A percentile compares a stretch with the other conserved stretches of the same genome.
Evolutionary conservation across 129 eudicot species (phyloP).

Genomic region (Arctium lappa): DNA sequence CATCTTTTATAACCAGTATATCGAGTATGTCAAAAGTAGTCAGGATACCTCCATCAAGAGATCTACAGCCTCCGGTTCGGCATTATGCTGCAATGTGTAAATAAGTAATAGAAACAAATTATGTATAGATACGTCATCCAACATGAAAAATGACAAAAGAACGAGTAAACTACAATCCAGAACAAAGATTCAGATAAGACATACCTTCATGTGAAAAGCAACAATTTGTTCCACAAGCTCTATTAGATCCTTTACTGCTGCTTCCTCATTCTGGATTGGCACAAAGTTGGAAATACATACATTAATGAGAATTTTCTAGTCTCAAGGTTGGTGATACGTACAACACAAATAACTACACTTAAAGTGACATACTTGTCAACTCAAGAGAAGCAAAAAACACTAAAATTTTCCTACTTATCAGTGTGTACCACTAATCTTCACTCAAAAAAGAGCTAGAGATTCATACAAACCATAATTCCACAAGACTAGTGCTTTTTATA

Average conservation of each 20-base stretch:
- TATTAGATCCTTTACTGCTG: slow-evolving; percentile 63
- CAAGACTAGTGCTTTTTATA: neutral
- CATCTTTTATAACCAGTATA: neutral
- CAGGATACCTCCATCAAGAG: slow-evolving; percentile 88
- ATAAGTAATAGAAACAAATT: neutral
- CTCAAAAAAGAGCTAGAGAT: neutral
- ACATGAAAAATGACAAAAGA: neutral
- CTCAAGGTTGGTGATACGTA: neutral
- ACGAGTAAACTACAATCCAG: neutral
- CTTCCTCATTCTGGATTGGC: slow-evolving; percentile 66
- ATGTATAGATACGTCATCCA: neutral
- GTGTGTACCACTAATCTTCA: neutral
- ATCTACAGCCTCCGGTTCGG: slow-evolving; percentile 98
- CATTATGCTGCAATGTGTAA: slow-evolving; percentile 77
- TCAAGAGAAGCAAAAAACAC: neutral
- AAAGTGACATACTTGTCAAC: neutral
- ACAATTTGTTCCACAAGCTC: slow-evolving; percentile 91
- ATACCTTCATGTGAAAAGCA: slow-evolving; percentile 94
- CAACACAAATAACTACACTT: neutral
- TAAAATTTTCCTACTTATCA: neutral
- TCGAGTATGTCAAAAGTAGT: neutral
- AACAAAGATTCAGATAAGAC: neutral
- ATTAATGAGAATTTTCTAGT: neutral
- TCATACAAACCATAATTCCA: neutral
- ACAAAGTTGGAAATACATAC: neutral